Evolutionary conservation across 1,284 basidiomycete species (phyloP), one percentile per base, ranked within the genome.

Genomic region (Tetrapyrgos nigripes): DNA sequence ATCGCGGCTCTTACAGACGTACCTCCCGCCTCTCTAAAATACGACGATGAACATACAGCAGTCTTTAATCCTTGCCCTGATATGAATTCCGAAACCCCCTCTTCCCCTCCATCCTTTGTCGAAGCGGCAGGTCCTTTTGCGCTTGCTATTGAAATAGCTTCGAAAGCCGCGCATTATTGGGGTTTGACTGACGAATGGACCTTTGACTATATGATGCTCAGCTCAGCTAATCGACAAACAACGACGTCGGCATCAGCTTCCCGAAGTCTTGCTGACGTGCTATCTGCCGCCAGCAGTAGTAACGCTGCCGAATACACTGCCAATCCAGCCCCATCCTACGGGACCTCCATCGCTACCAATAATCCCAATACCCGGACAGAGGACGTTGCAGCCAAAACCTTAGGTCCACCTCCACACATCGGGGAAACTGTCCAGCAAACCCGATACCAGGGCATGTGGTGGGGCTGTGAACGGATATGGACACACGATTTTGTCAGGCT

Each of bases 391-490:
- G 29, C 48, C 6, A 23, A 56, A 21, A 52, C 49, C 24, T 50
- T 55, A 43, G 60, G 56, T 51, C 28, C 28, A 29, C 59, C 54
- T 13, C 47, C 48, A n/a, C 43, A 57, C 5, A 61, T 62, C 19
- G 62, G 65, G 5, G 73, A 76, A 55, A 74, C 66, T 3, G 66
- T 81, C 26, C 75, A 71, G 0, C 86, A 89, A 65, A 80, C 73
- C 35, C 80, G 85, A 37, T 92, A 84, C 70, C 91, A 95, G 70
- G 93, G 93, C 1, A 68, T 95, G 13, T 96, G 92, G 92, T 92
- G 90, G 88, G 94, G 93, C 9, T 84, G 88, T 0, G 94, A 96
- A 70, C 83, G 92, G n/a, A 89, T 96, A 55, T 96, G 93, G 93
- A 77, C 83, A 8, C 91, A 91, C 59, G 93, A 96, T 63, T 82